These are phyloP conservation scores for Sutorius eximius DNA, from an alignment of 1,284 basidiomycete genomes.

Conservation along the genomic window DNA sequence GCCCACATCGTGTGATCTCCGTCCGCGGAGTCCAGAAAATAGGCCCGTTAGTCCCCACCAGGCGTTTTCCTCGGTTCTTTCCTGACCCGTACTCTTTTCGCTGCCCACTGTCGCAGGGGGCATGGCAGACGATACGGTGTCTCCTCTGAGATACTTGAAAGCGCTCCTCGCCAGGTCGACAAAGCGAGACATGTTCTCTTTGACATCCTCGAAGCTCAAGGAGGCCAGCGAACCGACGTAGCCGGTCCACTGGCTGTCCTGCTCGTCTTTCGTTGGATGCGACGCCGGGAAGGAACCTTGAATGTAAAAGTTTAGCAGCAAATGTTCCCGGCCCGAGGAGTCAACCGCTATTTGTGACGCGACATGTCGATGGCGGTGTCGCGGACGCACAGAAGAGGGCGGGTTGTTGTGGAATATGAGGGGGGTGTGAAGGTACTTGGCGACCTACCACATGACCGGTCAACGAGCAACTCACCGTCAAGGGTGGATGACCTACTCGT, in stretches of 20 bases:
- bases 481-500: conserved; percentile 46
- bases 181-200: conserved; percentile 34
- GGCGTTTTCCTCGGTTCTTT: conserved; percentile 41
- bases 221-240: conserved; percentile 42
- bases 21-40: conserved; percentile 63
- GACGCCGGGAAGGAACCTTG: conserved; percentile 48
- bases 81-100: conserved; percentile 34
- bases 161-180: conserved; percentile 51
- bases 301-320: conserved; percentile 78
- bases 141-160: conserved; percentile 71
- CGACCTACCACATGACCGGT: conserved; percentile 46
- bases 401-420: conserved; percentile 77
- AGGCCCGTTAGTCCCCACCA: conserved; percentile 62
- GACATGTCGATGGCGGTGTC: conserved; percentile 77
- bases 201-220: conserved; percentile 55
- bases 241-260: conserved; percentile 10
- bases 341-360: conserved; percentile 73
- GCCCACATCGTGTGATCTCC: conserved; percentile 36
- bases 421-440: conserved; percentile 62
- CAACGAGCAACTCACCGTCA: background rate
- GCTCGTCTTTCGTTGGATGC: conserved; percentile 36
- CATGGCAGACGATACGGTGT: conserved; percentile 42
- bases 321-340: conserved; percentile 69
- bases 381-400: conserved; percentile 65
- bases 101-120: conserved; percentile 20